phyloP scores from a whole-genome alignment of 2,329 filamentous ascomycete genomes.

The Botryotinia narcissicola region DNA sequence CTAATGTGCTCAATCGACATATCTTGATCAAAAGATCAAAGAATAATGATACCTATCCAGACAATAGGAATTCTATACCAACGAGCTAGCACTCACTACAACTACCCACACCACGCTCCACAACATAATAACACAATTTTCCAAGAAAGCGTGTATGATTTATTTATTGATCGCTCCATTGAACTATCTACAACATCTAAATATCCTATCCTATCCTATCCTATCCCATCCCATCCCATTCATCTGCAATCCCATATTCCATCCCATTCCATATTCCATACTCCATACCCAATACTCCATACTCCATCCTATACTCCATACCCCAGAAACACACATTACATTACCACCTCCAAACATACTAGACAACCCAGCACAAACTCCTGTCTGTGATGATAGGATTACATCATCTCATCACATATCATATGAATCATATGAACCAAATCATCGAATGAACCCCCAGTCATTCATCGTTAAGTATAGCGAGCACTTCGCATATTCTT shows the following conservation, averaged over 20 bases:
- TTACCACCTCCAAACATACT: background rate
- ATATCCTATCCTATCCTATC: background rate
- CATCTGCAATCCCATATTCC: background rate
- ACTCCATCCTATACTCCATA: background rate
- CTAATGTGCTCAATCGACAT: background rate
- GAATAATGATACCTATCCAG: background rate
- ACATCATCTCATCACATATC: too few relatives aligned
- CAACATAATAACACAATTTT: background rate
- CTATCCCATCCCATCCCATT: background rate
- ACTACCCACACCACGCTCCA: background rate
- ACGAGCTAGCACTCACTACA: background rate
- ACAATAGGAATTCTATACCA: background rate
- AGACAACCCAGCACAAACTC: background rate
- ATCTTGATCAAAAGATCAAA: background rate
- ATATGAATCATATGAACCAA: background rate
- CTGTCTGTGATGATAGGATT: background rate
- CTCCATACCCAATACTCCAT: background rate
- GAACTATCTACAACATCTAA: background rate
- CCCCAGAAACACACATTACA: background rate
- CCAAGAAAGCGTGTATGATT: background rate
- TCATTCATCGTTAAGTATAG: constrained; percentile 21
- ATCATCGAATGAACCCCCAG: background rate
- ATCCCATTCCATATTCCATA: background rate
- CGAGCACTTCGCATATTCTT: constrained; percentile 39
- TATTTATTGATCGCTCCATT: background rate